Conservation (phyloP, 495 filamentous ascomycete species). For the Tuber calosporum region DNA sequence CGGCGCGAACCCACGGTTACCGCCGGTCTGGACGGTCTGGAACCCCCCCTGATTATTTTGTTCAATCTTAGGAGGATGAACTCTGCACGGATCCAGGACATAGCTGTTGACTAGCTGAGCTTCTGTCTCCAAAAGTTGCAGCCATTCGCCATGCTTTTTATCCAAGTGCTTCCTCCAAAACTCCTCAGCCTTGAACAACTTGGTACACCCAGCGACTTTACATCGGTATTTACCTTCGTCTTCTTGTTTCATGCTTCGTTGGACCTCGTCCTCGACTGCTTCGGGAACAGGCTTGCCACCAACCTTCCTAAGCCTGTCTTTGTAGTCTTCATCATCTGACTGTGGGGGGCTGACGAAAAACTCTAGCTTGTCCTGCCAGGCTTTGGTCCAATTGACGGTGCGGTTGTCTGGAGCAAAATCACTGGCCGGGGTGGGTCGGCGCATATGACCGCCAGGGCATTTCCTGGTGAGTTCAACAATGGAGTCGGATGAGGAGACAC, state of each 20-base stretch:
- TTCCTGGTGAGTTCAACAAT: constrained; percentile 92
- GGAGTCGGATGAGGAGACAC: constrained; percentile 95
- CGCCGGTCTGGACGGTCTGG: constrained; percentile 30
- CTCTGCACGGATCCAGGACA: constrained; percentile 90
- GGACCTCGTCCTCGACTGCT: constrained; percentile 74
- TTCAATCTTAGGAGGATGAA: constrained; percentile 90
- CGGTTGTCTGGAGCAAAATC: constrained; percentile 90
- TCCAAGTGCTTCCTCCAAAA: constrained; percentile 99
- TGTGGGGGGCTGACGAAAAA: constrained; percentile 40
- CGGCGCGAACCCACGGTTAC: constrained; percentile 30
- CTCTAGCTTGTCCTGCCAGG: constrained; percentile 95
- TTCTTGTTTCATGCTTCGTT: constrained; percentile 88
- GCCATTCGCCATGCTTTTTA: constrained; percentile 89
- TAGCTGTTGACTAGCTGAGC: constrained; percentile 89
- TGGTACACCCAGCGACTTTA: constrained; percentile 90
- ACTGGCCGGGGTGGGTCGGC: constrained; percentile 64
- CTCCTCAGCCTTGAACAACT: constrained; percentile 90
- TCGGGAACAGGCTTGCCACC: constrained; percentile 83
- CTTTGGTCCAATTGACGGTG: constrained; percentile 98
- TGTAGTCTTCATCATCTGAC: constrained; percentile 73
- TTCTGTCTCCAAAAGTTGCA: constrained; percentile 68
- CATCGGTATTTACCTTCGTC: constrained; percentile 94
- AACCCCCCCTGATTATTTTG: constrained; percentile 69
- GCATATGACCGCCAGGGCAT: constrained; percentile 91
- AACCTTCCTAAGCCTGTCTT: constrained; percentile 55